phyloP scores from a whole-genome alignment of 23 red algal genomes.

The Cyanidioschyzon merolae region DNA sequence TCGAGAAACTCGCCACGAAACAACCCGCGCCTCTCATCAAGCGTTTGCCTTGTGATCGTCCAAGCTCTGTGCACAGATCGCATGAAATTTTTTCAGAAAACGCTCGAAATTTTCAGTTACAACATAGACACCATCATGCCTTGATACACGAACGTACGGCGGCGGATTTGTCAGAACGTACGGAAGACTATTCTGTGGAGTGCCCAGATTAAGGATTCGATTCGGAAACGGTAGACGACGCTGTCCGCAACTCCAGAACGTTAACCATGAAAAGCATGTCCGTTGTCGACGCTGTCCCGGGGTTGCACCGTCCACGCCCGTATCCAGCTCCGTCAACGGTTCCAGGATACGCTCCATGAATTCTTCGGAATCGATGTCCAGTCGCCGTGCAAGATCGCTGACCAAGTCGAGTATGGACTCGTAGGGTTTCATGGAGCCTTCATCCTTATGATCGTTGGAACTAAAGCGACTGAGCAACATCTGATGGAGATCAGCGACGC shows the following conservation, averaged over 20 bases:
- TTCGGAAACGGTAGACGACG: neutral
- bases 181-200: conserved; percentile 1
- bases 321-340: neutral
- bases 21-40: too few species aligned
- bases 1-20: too few species aligned
- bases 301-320: neutral
- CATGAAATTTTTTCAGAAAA: neutral
- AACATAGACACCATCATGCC: neutral
- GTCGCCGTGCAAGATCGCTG: neutral
- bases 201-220: neutral
- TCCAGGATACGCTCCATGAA: neutral
- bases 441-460: neutral
- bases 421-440: neutral
- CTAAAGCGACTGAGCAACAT: neutral
- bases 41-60: too few species aligned
- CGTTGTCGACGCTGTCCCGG: neutral
- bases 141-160: neutral
- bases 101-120: neutral
- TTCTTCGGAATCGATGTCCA: neutral
- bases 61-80: neutral
- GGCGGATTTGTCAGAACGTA: neutral
- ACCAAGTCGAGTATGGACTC: neutral
- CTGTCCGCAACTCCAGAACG: neutral
- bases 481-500: neutral
- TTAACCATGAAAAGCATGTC: neutral